phyloP scores from a whole-genome alignment of 2,329 filamentous ascomycete species.

The Orbilia javanica region DNA sequence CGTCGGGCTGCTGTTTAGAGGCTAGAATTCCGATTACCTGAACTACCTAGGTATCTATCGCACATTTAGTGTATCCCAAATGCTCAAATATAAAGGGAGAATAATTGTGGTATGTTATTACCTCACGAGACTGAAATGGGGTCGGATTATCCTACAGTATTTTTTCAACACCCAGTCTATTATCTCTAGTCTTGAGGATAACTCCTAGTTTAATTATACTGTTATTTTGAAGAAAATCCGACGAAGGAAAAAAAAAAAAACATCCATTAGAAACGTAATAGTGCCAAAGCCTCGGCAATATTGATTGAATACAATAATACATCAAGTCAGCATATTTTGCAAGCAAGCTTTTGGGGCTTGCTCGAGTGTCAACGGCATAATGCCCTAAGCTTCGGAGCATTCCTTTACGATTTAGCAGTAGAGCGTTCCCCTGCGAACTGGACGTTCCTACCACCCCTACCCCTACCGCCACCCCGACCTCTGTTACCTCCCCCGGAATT shows the following conservation, averaged over 20 bases:
- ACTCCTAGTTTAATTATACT: background rate
- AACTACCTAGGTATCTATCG: too few species aligned
- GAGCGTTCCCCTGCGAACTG: constrained; percentile 59
- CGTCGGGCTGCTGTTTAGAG: background rate
- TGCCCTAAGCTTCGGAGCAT: background rate
- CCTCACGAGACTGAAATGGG: too few species aligned
- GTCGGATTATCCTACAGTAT: too few species aligned
- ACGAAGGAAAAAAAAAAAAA: background rate
- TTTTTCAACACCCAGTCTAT: too few species aligned
- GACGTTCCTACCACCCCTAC: constrained; percentile 61
- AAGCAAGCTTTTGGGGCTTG: background rate
- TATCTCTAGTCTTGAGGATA: too few species aligned
- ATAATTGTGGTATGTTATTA: too few species aligned
- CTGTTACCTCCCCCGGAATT: constrained; percentile 68
- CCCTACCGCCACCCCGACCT: constrained; percentile 68
- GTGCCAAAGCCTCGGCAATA: background rate
- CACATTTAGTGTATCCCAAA: too few species aligned
- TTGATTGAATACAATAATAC: constrained; percentile 53
- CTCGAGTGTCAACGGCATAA: background rate
- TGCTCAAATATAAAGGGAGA: too few species aligned
- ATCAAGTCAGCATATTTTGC: constrained; percentile 11
- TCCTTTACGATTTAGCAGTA: constrained; percentile 30
- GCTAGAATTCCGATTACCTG: background rate
- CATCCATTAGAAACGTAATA: background rate
- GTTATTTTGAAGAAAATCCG: background rate